Conservation (phyloP, 2,329 filamentous ascomycete species). For the Tolypocladium endophyticum region DNA sequence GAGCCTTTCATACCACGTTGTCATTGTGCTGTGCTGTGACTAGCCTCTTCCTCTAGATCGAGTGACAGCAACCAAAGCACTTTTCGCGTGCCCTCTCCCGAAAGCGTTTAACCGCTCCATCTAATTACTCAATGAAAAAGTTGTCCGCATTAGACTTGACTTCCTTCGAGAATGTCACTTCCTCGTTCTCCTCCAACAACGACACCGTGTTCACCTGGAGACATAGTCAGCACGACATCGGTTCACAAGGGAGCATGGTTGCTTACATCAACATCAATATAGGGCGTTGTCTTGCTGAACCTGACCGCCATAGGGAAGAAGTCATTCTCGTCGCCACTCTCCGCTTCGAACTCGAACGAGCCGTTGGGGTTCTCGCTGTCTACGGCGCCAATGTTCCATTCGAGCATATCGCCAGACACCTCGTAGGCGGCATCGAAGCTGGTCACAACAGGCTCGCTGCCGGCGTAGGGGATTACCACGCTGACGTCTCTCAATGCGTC, state of each 20-base stretch:
- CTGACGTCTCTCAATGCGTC: constrained; percentile 74
- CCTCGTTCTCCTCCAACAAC: constrained; percentile 64
- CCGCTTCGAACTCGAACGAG: constrained; percentile 90
- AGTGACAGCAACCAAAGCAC: not conserved
- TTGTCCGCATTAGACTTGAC: constrained; percentile 66
- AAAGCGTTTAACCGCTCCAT: not conserved
- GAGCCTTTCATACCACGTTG: not conserved
- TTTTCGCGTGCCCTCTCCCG: not conserved
- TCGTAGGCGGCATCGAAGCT: constrained; percentile 94
- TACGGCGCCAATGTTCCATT: constrained; percentile 86
- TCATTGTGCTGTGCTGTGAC: not conserved
- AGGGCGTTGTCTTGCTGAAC: constrained; percentile 79
- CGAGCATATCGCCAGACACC: constrained; percentile 81
- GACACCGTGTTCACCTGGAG: constrained; percentile 53
- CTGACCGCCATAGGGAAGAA: constrained; percentile 96
- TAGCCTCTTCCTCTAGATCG: not conserved
- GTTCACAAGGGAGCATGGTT: not conserved
- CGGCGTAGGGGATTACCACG: constrained; percentile 78
- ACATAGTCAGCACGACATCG: constrained; percentile 13
- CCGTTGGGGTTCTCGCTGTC: constrained; percentile 74
- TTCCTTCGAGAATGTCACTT: constrained; percentile 75
- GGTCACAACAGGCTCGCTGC: constrained; percentile 76
- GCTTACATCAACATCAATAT: constrained; percentile 88
- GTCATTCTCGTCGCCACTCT: constrained; percentile 77
- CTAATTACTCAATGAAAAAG: constrained; percentile 59